A percentile compares a stretch with the other conserved stretches of the same genome.
phyloP scores from a whole-genome alignment of 352 stramenopile species.

The Thalassiosira hispida region DNA sequence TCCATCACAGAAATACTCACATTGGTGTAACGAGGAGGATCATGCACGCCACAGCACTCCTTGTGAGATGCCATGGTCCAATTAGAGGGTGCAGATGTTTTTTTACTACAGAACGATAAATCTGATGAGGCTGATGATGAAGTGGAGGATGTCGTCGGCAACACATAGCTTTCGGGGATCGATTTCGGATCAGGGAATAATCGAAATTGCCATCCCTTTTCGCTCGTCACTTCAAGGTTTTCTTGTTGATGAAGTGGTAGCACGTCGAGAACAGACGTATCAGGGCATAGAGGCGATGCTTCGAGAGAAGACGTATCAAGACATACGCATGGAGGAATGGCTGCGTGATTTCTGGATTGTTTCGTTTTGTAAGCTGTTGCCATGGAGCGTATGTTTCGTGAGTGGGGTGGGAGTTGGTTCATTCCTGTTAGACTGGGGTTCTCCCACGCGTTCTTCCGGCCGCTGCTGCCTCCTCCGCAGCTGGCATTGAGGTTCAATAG shows the following conservation, averaged over 20 bases:
- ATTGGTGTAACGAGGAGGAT: conserved; percentile 89
- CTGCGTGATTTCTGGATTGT: neutral
- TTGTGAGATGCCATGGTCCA: conserved; percentile 62
- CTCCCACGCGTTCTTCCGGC: conserved; percentile 34
- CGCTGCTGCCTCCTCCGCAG: neutral
- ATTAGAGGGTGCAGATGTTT: conserved; percentile 57
- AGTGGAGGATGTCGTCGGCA: neutral
- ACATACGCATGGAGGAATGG: conserved; percentile 31
- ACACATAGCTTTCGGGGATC: conserved; percentile 29
- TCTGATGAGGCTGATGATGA: neutral
- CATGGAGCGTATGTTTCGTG: conserved; percentile 32
- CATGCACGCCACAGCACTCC: conserved; percentile 48
- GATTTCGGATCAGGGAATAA: conserved; percentile 37
- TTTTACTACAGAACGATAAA: conserved; percentile 2
- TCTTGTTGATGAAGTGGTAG: neutral
- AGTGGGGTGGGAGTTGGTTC: conserved; percentile 43
- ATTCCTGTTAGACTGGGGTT: conserved; percentile 35
- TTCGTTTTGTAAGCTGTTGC: conserved; percentile 1
- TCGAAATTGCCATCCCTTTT: conserved; percentile 42
- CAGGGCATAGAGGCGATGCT: neutral
- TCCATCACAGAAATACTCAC: conserved; percentile 24
- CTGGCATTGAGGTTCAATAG: conserved; percentile 36
- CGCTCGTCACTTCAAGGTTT: neutral
- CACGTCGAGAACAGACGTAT: neutral
- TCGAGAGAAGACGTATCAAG: conserved; percentile 25